These are phyloP conservation scores for Peronospora belbahrii DNA, from an alignment of 352 stramenopile species.

Conservation along the genomic window DNA sequence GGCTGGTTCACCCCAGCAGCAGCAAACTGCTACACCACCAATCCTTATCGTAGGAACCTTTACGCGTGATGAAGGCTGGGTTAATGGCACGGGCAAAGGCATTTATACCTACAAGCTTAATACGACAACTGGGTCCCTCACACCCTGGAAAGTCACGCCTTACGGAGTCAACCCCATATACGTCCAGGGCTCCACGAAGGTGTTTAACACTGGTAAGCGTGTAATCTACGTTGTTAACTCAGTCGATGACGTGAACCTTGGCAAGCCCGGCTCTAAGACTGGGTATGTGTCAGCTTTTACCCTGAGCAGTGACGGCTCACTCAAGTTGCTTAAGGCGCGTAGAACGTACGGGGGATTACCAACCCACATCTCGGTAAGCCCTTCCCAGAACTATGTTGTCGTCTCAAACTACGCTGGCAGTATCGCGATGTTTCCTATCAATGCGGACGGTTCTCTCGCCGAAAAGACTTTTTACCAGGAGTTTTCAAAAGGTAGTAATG, in stretches of 20 bases:
- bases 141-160: constrained; percentile 26
- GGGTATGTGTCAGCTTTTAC: constrained; percentile 47
- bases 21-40: too few relatives aligned
- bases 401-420: constrained; percentile 63
- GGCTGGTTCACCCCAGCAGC: constrained; percentile 10
- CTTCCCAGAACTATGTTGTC: constrained; percentile 42
- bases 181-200: constrained; percentile 31
- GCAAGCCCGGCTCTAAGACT: constrained; percentile 24
- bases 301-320: constrained; percentile 21
- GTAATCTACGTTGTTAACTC: constrained; percentile 56
- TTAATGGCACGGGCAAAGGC: constrained; percentile 58
- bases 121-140: constrained; percentile 34
- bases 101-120: constrained; percentile 53
- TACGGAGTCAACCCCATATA: constrained; percentile 72
- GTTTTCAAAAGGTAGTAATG: constrained; percentile 32
- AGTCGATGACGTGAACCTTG: constrained; percentile 25
- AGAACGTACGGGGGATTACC: constrained; percentile 39
- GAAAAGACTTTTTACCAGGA: constrained; percentile 30
- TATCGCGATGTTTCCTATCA: constrained; percentile 47
- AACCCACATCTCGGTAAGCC: constrained; percentile 44
- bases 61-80: constrained; percentile 57
- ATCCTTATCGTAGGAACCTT: constrained; percentile 54
- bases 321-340: constrained; percentile 44
- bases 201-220: constrained; percentile 20
- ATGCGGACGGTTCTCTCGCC: constrained; percentile 35